Percentiles rank a stretch among this genome's conserved stretches.
These are phyloP conservation scores for Pseudogymnoascus sp. DNA, from an alignment of 2,329 filamentous ascomycete species.

Conservation along the genomic window DNA sequence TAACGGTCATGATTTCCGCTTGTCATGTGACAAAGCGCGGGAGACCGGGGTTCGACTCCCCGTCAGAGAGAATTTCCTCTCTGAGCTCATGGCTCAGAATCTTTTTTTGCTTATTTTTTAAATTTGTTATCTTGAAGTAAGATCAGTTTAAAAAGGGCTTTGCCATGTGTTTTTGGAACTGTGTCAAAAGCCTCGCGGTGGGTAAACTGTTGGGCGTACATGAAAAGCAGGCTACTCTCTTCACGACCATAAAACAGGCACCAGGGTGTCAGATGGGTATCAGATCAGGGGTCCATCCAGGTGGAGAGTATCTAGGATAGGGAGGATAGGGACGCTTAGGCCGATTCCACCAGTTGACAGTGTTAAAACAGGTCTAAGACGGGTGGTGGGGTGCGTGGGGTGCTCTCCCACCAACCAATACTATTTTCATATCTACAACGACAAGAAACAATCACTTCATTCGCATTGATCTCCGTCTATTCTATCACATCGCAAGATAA, in stretches of 20 bases:
- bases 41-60: slow-evolving; percentile 16
- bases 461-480: not conserved
- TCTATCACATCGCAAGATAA: not conserved
- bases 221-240: not conserved
- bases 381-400: not conserved
- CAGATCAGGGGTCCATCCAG: not conserved
- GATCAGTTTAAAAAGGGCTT: too few species aligned
- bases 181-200: not conserved
- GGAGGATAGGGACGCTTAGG: not conserved
- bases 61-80: slow-evolving; percentile 12
- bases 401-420: not conserved
- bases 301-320: not conserved
- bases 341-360: not conserved
- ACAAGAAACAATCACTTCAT: not conserved
- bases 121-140: too few species aligned
- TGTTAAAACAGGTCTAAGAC: not conserved
- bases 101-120: not conserved
- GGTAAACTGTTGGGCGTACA: too few species aligned
- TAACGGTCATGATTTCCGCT: slow-evolving; percentile 25
- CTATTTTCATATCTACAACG: not conserved
- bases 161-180: not conserved
- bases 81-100: slow-evolving; percentile 8
- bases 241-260: not conserved
- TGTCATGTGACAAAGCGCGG: slow-evolving; percentile 17
- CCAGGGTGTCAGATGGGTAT: not conserved